Evolutionary conservation across 2,329 filamentous ascomycete genomes (phyloP), one percentile per base, ranked within the genome.

Genomic region (Penicillium olsonii): DNA sequence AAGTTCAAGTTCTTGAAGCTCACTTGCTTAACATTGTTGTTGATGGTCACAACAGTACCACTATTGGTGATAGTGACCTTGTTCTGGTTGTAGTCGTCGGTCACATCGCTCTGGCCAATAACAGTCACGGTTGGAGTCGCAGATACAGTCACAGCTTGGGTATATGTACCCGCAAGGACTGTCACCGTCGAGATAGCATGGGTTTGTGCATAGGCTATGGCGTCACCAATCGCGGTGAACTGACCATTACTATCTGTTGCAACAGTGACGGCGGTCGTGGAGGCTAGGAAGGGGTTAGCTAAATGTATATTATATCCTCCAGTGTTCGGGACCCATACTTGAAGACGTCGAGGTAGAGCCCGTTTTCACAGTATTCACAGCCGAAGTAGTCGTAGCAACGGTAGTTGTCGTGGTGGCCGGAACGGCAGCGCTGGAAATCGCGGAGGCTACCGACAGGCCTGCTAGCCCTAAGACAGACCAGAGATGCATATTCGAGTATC

Each of bases 121-220:
- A 79, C 62, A 0, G 75, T 75, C 10, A 78, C 70, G 0, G 73
- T 63, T 2, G 70, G 67, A 0, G 72, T 74, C 2, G 69, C 74
- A 8, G 63, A 56, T 4, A 79, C 64, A 0, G 66, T 66, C 19
- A 78, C 60, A 6, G 67, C 63, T 45, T 78, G 75, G 6, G 68
- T 68, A 49, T 78, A 79, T 0, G 73, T 77, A 12, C 76, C 76
- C 1, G 74, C 67, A 5, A 71, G 66, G 15, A 78, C 66, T 11
- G 71, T 68, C 1, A 79, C 73, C 0, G 75, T 77, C 1, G 75
- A 67, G 18, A 73, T 64, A 1, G 62, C 68, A 42, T 68, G 69
- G 42, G 58, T 66, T 53, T 76, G 69, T 1, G 77, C 77, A 24
- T 72, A 74, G 3, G 68, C 62, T 15, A 78, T 67, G 22, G 75